Conservation (phyloP, 345 rosid species). For the Carallia brachiata region DNA sequence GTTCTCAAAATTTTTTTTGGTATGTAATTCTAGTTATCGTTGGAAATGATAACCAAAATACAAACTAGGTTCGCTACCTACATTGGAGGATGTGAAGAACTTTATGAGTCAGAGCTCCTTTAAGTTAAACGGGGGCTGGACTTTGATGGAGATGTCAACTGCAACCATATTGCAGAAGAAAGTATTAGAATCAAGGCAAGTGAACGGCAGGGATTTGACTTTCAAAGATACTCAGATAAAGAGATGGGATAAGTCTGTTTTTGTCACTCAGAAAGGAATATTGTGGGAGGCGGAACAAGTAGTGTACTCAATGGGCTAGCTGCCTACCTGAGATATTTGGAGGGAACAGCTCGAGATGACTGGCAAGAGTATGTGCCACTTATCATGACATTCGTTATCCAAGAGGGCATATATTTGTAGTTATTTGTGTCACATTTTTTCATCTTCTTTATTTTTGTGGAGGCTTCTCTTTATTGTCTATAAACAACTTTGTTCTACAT, state of each 20-base stretch:
- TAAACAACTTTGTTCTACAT: not conserved
- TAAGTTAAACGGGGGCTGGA: slow-evolving; percentile 47
- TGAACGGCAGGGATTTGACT: slow-evolving; percentile 16
- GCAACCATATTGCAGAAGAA: slow-evolving; percentile 46
- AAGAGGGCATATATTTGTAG: not conserved
- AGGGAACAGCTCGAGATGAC: slow-evolving; percentile 81
- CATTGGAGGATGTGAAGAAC: slow-evolving; percentile 57
- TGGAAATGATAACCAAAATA: slow-evolving; percentile 32
- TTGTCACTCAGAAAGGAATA: slow-evolving; percentile 47
- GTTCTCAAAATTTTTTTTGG: slow-evolving; percentile 10
- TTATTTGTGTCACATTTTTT: not conserved
- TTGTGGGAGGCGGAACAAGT: slow-evolving; percentile 73
- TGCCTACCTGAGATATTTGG: slow-evolving; percentile 79
- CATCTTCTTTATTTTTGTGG: not conserved
- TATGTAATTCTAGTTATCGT: slow-evolving; percentile 24
- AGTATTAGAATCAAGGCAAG: slow-evolving; percentile 28
- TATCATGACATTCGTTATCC: slow-evolving; percentile 5
- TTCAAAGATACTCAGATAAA: slow-evolving; percentile 26
- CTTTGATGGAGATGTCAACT: slow-evolving; percentile 42
- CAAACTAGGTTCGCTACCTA: slow-evolving; percentile 73
- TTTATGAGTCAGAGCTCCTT: slow-evolving; percentile 40
- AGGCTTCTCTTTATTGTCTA: not conserved
- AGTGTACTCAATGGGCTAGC: slow-evolving; percentile 59
- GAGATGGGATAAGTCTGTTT: slow-evolving; percentile 53
- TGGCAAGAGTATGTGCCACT: slow-evolving; percentile 82